Evolutionary conservation across 1,284 basidiomycete genomes (phyloP).

Genomic region (Microbotryomycetes sp.): DNA sequence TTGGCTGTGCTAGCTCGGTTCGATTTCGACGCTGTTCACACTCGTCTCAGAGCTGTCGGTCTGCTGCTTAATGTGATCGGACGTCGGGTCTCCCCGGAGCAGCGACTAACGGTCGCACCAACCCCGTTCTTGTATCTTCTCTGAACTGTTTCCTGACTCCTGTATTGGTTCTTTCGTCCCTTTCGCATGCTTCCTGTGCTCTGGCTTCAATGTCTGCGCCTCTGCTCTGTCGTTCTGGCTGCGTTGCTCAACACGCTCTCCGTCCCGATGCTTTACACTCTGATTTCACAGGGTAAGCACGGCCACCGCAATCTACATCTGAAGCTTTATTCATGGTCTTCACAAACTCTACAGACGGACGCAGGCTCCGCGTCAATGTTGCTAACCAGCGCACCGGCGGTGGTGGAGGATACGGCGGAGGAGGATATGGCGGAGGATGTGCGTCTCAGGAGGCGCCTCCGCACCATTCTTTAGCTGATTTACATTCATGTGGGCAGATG

Average conservation of each 20-base stretch:
- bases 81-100: neutral
- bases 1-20: neutral
- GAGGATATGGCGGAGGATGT: conserved; percentile 17
- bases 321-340: neutral
- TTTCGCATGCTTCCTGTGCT: neutral
- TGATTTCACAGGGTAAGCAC: conserved; percentile 19
- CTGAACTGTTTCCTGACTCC: neutral
- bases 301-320: neutral
- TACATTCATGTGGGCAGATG: neutral
- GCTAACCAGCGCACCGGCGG: conserved; percentile 33
- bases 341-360: conserved; percentile 18
- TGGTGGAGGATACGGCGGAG: conserved; percentile 22
- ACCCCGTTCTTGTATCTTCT: neutral
- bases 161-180: neutral
- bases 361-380: conserved; percentile 31
- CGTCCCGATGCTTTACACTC: neutral
- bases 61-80: neutral
- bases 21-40: conserved; percentile 3
- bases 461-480: neutral
- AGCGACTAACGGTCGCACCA: neutral
- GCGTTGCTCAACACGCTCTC: neutral
- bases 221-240: neutral
- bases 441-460: neutral
- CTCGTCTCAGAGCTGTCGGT: neutral
- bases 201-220: neutral